Conservation (phyloP, 306 rosid genomes). For the Argentina anserina region DNA sequence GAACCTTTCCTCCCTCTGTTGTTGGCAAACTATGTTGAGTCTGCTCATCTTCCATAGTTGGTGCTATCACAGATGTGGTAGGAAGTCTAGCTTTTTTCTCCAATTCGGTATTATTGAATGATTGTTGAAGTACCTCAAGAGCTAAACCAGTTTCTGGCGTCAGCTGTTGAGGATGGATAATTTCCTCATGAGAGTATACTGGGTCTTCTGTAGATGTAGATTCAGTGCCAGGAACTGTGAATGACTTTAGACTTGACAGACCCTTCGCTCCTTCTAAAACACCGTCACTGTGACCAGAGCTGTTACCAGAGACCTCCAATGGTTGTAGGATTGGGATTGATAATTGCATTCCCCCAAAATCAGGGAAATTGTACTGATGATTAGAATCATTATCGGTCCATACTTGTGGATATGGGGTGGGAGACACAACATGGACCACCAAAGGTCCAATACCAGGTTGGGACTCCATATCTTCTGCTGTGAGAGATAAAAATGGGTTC, state of each 20-base stretch:
- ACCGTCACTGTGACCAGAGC: constrained; percentile 27
- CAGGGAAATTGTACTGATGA: constrained; percentile 33
- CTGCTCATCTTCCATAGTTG: constrained; percentile 34
- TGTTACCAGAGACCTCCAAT: constrained; percentile 33
- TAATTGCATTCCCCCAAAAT: constrained; percentile 40
- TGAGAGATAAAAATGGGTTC: constrained; percentile 40
- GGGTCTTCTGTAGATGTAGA: constrained; percentile 20
- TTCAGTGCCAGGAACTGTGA: constrained; percentile 27
- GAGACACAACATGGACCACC: constrained; percentile 32
- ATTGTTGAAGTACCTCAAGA: constrained; percentile 29
- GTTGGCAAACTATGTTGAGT: constrained; percentile 31
- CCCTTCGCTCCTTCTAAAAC: constrained; percentile 38
- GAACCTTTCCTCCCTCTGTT: constrained; percentile 38
- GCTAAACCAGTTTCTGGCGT: constrained; percentile 36
- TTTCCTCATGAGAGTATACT: constrained; percentile 21
- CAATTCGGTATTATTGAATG: constrained; percentile 35
- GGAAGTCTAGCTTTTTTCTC: constrained; percentile 34
- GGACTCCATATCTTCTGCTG: constrained; percentile 31
- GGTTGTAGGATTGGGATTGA: constrained; percentile 46
- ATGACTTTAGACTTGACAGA: constrained; percentile 34
- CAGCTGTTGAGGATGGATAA: constrained; percentile 33
- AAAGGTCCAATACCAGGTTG: constrained; percentile 35
- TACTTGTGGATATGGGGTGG: constrained; percentile 36
- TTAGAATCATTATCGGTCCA: constrained; percentile 39
- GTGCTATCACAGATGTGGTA: constrained; percentile 28